Conservation (phyloP, 2,329 filamentous ascomycete species). For the Pyricularia pennisetigena region DNA sequence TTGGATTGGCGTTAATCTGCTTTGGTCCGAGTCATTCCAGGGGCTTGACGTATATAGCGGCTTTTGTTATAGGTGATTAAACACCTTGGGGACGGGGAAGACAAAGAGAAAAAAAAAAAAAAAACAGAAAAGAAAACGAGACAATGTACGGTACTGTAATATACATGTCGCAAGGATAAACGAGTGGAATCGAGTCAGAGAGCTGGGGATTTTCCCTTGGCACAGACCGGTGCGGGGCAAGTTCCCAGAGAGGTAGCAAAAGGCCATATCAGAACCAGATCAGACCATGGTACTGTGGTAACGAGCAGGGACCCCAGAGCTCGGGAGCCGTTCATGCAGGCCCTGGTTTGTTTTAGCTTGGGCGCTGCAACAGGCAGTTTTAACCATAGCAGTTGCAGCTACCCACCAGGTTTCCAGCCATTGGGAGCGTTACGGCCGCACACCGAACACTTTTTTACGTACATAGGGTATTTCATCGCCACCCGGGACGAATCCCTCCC, state of each 20-base stretch:
- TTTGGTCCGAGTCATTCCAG: background rate
- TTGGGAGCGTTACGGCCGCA: background rate
- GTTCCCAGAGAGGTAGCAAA: background rate
- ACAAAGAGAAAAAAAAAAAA: too few relatives aligned
- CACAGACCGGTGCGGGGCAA: background rate
- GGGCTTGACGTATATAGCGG: background rate
- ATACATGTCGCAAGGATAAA: background rate
- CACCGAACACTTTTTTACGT: too few relatives aligned
- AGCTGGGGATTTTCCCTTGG: background rate
- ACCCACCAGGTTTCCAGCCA: background rate
- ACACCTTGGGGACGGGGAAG: too few relatives aligned
- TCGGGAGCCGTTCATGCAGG: background rate
- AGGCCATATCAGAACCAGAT: background rate
- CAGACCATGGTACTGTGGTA: background rate
- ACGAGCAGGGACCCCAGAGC: background rate
- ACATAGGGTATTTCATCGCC: too few relatives aligned
- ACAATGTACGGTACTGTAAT: too few relatives aligned
- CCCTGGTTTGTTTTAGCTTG: too few relatives aligned
- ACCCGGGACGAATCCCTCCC: background rate
- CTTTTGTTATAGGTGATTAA: too few relatives aligned
- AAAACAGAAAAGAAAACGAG: background rate
- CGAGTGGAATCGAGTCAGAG: background rate
- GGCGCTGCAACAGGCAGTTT: too few relatives aligned
- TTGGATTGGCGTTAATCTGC: background rate
- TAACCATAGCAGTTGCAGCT: background rate